These are phyloP conservation scores for Myriosclerotinia duriaeana DNA, from an alignment of 2,329 filamentous ascomycete species.

Conservation along the genomic window DNA sequence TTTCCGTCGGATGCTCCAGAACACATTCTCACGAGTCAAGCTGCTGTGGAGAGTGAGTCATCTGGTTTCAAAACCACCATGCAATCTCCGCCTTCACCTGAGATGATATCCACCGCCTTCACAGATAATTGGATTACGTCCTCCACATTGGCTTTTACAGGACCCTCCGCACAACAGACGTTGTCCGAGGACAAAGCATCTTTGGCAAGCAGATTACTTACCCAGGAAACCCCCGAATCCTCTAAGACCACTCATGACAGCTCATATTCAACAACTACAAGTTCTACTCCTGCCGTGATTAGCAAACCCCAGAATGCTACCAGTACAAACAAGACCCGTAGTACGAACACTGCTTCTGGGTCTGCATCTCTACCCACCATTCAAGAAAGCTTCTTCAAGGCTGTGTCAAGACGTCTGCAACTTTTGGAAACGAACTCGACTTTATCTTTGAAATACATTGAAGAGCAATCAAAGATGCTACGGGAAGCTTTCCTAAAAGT, in stretches of 20 bases:
- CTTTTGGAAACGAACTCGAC: constrained; percentile 91
- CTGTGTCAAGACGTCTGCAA: constrained; percentile 87
- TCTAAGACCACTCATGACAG: constrained; percentile 24
- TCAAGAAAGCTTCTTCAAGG: constrained; percentile 97
- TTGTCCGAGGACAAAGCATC: constrained; percentile 4
- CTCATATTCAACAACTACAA: constrained; percentile 22
- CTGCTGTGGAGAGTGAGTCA: constrained; percentile 8
- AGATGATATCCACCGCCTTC: constrained; percentile 20
- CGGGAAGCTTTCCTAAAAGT: constrained; percentile 83
- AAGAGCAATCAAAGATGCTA: constrained; percentile 88
- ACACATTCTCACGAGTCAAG: constrained; percentile 5
- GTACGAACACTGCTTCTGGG: constrained; percentile 45
- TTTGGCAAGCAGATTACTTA: background rate
- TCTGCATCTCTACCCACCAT: constrained; percentile 71
- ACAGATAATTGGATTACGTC: constrained; percentile 19
- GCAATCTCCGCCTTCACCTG: constrained; percentile 19
- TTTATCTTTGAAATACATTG: constrained; percentile 90
- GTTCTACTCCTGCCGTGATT: constrained; percentile 23
- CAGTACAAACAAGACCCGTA: constrained; percentile 34
- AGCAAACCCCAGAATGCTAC: constrained; percentile 31
- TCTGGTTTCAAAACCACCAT: constrained; percentile 1
- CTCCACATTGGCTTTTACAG: constrained; percentile 13
- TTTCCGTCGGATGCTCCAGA: constrained; percentile 21
- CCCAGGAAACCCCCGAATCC: constrained; percentile 5
- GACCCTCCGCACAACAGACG: constrained; percentile 15